A percentile compares a stretch with the other conserved stretches of the same genome.
Conservation (phyloP, 2,329 filamentous ascomycete genomes). For the Fusarium veterinarium region DNA sequence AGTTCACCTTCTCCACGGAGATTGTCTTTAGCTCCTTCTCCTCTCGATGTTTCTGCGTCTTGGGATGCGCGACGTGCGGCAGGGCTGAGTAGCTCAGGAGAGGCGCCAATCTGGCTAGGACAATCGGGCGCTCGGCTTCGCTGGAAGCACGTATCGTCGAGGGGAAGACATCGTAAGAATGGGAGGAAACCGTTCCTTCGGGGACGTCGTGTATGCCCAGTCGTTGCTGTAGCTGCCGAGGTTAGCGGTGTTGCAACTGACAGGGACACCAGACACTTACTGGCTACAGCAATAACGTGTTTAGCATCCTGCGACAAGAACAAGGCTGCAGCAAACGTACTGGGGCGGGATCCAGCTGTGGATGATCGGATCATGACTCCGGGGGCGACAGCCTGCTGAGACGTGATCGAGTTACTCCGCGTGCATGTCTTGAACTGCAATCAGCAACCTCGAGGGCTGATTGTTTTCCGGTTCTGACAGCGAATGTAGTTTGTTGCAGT, state of each 20-base stretch:
- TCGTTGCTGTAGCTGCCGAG: too few relatives aligned
- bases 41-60: too few relatives aligned
- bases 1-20: background rate
- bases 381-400: background rate
- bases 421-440: background rate
- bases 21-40: background rate
- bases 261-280: background rate
- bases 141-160: background rate
- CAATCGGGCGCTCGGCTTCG: too few relatives aligned
- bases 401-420: background rate
- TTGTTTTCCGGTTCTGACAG: too few relatives aligned
- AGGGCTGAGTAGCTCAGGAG: background rate
- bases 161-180: background rate
- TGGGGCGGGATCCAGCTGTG: background rate
- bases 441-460: background rate
- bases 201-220: background rate
- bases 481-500: background rate
- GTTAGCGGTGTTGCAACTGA: background rate
- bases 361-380: background rate
- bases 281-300: background rate
- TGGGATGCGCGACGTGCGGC: too few relatives aligned
- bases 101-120: background rate
- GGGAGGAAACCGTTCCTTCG: fast-evolving
- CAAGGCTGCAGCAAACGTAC: background rate
- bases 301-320: background rate